A percentile compares a stretch with the other conserved stretches of the same genome.
phyloP scores from a whole-genome alignment of 2,329 filamentous ascomycete genomes.

The Pseudogymnoascus sp. region DNA sequence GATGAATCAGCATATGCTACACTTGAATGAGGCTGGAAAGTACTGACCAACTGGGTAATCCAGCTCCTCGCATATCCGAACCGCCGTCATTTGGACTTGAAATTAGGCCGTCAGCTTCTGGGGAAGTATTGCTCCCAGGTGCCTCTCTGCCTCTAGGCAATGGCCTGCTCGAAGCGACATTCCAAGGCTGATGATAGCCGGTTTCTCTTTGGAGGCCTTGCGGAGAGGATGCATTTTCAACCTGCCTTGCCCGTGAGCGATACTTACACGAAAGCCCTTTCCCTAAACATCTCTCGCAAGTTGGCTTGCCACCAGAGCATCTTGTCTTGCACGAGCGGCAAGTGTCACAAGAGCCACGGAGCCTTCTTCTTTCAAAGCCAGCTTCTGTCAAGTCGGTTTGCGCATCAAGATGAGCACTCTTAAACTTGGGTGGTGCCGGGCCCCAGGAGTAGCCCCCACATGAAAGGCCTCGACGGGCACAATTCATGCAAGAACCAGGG shows the following conservation, averaged over 20 bases:
- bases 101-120: not conserved
- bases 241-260: not conserved
- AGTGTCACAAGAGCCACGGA: constrained; percentile 16
- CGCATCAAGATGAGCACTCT: not conserved
- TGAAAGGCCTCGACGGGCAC: not conserved
- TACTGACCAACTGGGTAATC: not conserved
- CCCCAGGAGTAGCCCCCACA: constrained; percentile 3
- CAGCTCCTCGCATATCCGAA: not conserved
- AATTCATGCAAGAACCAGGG: constrained; percentile 7
- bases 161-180: not conserved
- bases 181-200: not conserved
- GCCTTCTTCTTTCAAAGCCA: constrained; percentile 17
- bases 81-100: not conserved
- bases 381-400: constrained; percentile 15
- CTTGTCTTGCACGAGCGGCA: constrained; percentile 18
- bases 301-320: constrained; percentile 15
- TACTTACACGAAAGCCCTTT: constrained; percentile 17
- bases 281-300: constrained; percentile 14
- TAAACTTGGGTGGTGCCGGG: not conserved
- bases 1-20: not conserved
- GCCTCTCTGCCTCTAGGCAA: not conserved
- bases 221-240: not conserved
- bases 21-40: not conserved
- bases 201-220: not conserved
- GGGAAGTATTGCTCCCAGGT: not conserved